Conservation (phyloP, 2,329 filamentous ascomycete genomes). For the Lecanicillium sp. region DNA sequence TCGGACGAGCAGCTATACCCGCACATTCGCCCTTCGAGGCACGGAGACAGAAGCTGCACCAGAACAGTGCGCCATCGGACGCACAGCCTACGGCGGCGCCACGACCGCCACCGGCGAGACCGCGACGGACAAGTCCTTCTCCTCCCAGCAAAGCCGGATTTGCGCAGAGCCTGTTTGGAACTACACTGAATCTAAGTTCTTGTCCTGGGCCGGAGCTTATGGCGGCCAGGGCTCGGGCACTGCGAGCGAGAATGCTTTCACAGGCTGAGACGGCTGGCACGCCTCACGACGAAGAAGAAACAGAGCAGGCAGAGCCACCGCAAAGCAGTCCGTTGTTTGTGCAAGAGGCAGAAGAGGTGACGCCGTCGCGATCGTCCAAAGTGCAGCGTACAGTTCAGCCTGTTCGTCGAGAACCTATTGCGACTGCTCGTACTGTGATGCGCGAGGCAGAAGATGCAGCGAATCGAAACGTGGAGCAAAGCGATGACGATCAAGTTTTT, state of each 20-base stretch:
- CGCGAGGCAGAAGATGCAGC: neutral
- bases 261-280: slow-evolving; percentile 6
- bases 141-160: slow-evolving; percentile 29
- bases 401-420: neutral
- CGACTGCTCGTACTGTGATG: slow-evolving; percentile 1
- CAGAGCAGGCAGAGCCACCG: neutral
- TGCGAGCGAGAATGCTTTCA: slow-evolving; percentile 20
- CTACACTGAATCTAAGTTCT: slow-evolving; percentile 26
- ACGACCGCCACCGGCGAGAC: slow-evolving; percentile 22
- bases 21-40: slow-evolving; percentile 29
- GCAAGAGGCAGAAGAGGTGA: neutral
- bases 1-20: slow-evolving; percentile 29
- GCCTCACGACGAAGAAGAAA: neutral
- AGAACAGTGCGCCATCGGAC: neutral
- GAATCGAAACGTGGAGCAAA: neutral
- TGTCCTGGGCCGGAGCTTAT: slow-evolving; percentile 15
- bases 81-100: slow-evolving; percentile 7
- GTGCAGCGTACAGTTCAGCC: neutral
- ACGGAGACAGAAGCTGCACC: slow-evolving; percentile 19
- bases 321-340: slow-evolving; percentile 5
- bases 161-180: slow-evolving; percentile 31
- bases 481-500: neutral
- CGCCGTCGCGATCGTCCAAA: neutral
- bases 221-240: slow-evolving; percentile 15
- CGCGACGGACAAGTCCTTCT: slow-evolving; percentile 23